phyloP scores from a whole-genome alignment of 495 filamentous ascomycete genomes.

The Aspergillus heteromorphus region DNA sequence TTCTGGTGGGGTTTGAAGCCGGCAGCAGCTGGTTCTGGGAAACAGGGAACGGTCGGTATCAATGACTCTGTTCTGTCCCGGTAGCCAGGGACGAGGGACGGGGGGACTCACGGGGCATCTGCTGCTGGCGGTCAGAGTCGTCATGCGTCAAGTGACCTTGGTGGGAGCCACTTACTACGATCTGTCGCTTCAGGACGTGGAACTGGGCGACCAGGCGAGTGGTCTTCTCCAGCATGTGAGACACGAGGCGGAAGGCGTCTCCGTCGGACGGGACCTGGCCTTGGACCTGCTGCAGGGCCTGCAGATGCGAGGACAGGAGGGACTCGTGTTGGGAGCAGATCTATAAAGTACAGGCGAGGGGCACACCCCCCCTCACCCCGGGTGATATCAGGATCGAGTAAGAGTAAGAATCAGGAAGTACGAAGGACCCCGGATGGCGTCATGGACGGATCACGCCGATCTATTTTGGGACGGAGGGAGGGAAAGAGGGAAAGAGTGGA shows the following conservation, averaged over 20 bases:
- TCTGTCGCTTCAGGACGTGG: conserved; percentile 25
- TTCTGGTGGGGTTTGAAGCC: no score
- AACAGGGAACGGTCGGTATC: no score
- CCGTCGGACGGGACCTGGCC: conserved; percentile 15
- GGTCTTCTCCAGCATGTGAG: conserved; percentile 35
- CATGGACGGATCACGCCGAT: no score
- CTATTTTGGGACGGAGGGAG: no score
- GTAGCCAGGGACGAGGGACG: no score
- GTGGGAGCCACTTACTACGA: conserved; percentile 36
- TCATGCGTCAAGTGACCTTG: no score
- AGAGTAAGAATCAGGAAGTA: not conserved
- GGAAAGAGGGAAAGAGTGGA: no score
- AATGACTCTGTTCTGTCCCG: no score
- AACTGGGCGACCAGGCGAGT: conserved; percentile 32
- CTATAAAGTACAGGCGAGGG: conserved; percentile 9
- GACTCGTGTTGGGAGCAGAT: conserved; percentile 33
- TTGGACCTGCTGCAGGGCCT: conserved; percentile 28
- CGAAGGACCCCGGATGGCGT: no score
- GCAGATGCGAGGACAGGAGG: conserved; percentile 31
- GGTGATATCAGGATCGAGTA: not conserved
- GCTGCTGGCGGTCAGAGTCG: no score
- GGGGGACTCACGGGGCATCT: not conserved
- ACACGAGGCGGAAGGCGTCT: conserved; percentile 23
- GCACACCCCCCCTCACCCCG: no score
- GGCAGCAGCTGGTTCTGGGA: no score